Evolutionary conservation across 148 eudicot genomes (phyloP).

Genomic region (Amaranthus palmeri): DNA sequence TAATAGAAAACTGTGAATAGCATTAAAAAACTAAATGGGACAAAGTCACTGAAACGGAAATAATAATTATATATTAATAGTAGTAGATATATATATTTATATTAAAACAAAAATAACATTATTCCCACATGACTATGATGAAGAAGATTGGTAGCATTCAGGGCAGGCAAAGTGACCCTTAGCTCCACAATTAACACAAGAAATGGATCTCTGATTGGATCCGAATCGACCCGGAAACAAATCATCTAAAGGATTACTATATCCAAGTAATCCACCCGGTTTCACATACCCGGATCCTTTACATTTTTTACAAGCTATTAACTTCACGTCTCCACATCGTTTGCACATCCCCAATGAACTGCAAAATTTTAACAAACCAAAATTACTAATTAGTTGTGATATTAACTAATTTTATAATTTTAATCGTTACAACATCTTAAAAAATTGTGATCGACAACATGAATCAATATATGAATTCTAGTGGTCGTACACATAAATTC

Average conservation of each 20-base stretch:
- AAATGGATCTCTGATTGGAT: conserved; percentile 20
- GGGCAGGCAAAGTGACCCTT: conserved; percentile 59
- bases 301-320: conserved; percentile 63
- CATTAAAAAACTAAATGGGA: too few relatives aligned
- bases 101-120: background rate
- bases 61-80: background rate
- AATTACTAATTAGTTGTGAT: too few relatives aligned
- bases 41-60: background rate
- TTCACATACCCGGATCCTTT: conserved; percentile 51
- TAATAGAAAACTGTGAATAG: too few relatives aligned
- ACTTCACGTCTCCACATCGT: conserved; percentile 67
- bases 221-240: conserved; percentile 18
- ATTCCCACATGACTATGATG: background rate
- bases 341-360: conserved; percentile 82
- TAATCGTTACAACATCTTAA: too few relatives aligned
- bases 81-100: background rate
- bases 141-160: conserved; percentile 30
- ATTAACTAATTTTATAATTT: too few relatives aligned
- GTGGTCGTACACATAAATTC: too few relatives aligned
- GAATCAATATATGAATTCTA: too few relatives aligned
- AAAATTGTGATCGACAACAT: too few relatives aligned
- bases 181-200: conserved; percentile 42
- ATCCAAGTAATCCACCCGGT: conserved; percentile 41
- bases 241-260: conserved; percentile 32
- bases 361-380: conserved; percentile 5